Evolutionary conservation across 2,329 filamentous ascomycete genomes (phyloP), one percentile per base, ranked within the genome.

Genomic region (Helotiales sp.): DNA sequence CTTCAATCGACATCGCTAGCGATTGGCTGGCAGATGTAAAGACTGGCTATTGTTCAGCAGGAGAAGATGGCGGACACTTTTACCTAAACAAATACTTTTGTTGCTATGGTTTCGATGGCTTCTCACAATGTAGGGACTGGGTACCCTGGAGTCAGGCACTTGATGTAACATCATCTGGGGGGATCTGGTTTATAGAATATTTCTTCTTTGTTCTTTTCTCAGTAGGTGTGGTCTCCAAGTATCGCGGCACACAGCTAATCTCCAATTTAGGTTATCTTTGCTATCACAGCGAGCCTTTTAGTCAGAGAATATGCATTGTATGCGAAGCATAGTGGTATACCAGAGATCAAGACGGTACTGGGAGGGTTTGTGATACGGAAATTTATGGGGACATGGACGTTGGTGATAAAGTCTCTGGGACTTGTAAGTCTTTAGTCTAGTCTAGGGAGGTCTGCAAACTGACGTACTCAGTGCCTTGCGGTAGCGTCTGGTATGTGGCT

Each of bases 401-500:
- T 98, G 70, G 73, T 91, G 29, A 92, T 92, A 55, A 98, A 98
- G 72, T 96, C 92, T 1, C 73, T 98, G 42, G 95, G 95, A 27
- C 75, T 96, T 75, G 90, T 93, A 78, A 72, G 80, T 71, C 42
- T 55, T 63, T 12, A 15, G 1, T 12, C n/a, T 15, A 17, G 12
- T 6, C 15, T 2, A 30, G n/a, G 7, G 4, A 15, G 24, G n/a
- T 30, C 9, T 13, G 5, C 38, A 27, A 59, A 56, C 70, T 69
- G 57, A 71, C 71, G 73, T 42, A 66, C 2, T 12, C 59, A 96
- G 85, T 93, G 92, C 72, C 83, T 98, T 33, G 89, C 93, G 42
- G 93, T 97, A 44, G 90, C 91, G 64, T 97, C 93, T 5, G 93
- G 93, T 51, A 87, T 99, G 79, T 98, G 95, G 93, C 79, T 98